These are phyloP conservation scores for Chrysanthemum makinoi DNA, from an alignment of 129 eudicot genomes.

Conservation along the genomic window DNA sequence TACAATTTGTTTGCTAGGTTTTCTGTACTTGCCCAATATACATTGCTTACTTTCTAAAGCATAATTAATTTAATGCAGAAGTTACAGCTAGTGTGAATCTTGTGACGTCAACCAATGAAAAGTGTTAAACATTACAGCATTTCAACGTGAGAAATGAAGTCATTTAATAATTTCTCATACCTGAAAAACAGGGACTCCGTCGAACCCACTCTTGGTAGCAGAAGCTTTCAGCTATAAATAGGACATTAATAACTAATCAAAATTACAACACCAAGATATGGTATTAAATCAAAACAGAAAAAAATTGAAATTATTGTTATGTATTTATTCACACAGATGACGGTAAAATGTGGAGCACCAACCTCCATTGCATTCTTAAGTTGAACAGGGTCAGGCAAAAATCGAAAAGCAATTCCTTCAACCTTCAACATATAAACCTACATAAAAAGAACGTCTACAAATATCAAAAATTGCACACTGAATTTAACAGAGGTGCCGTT, in stretches of 20 bases:
- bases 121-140: neutral
- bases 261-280: constrained; percentile 17
- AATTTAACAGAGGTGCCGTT: neutral
- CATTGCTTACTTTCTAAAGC: neutral
- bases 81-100: neutral
- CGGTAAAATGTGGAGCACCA: constrained; percentile 2
- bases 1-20: neutral
- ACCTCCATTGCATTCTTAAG: constrained; percentile 91
- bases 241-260: constrained; percentile 12
- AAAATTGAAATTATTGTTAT: neutral
- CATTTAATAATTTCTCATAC: constrained; percentile 33
- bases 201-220: constrained; percentile 62
- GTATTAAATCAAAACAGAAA: neutral
- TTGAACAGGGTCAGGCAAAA: constrained; percentile 96
- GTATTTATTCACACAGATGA: neutral
- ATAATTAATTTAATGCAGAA: neutral
- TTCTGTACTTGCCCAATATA: neutral
- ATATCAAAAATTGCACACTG: neutral
- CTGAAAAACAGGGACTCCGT: constrained; percentile 98
- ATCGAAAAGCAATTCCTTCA: constrained; percentile 95
- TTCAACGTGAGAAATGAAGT: neutral
- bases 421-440: constrained; percentile 89
- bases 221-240: constrained; percentile 68
- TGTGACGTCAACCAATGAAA: neutral
- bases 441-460: constrained; percentile 1